Evolutionary conservation across 345 rosid species (phyloP).

Genomic region (Moricandia moricandioides): DNA sequence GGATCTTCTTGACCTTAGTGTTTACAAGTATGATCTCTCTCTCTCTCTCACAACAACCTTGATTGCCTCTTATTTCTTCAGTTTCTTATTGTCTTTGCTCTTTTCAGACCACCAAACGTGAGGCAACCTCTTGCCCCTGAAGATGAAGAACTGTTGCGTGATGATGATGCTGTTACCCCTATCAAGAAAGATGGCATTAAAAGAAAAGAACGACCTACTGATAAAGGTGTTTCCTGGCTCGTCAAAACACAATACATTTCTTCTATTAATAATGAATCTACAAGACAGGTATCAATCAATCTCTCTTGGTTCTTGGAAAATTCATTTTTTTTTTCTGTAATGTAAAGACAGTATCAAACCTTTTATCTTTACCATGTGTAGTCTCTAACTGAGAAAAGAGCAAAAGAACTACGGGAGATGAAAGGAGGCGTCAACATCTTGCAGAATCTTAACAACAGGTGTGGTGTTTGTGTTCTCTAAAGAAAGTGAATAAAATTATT

Average conservation of each 20-base stretch:
- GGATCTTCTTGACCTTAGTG: constrained; percentile 93
- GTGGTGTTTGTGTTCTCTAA: constrained; percentile 25
- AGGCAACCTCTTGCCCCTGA: constrained; percentile 75
- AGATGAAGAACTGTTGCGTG: constrained; percentile 85
- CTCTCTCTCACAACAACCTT: neutral
- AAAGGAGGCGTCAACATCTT: constrained; percentile 69
- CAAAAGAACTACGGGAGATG: constrained; percentile 83
- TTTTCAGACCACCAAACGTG: constrained; percentile 63
- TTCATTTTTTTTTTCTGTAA: neutral
- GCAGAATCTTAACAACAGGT: constrained; percentile 83
- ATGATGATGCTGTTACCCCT: constrained; percentile 75
- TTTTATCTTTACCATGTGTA: constrained; percentile 36
- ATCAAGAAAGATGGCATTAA: constrained; percentile 83
- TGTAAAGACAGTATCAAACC: constrained; percentile 9
- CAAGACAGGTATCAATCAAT: constrained; percentile 67
- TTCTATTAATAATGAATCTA: constrained; percentile 74
- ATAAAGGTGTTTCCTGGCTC: constrained; percentile 93
- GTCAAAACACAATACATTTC: constrained; percentile 97
- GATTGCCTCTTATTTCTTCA: constrained; percentile 19
- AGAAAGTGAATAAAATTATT: neutral
- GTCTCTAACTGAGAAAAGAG: constrained; percentile 96
- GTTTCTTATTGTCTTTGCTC: constrained; percentile 16
- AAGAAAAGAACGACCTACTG: constrained; percentile 90
- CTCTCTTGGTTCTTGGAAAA: neutral
- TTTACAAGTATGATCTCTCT: constrained; percentile 66